Base-by-base conservation (phyloP, 2,329 filamentous ascomycete species). In the Davidsoniella australis region DNA sequence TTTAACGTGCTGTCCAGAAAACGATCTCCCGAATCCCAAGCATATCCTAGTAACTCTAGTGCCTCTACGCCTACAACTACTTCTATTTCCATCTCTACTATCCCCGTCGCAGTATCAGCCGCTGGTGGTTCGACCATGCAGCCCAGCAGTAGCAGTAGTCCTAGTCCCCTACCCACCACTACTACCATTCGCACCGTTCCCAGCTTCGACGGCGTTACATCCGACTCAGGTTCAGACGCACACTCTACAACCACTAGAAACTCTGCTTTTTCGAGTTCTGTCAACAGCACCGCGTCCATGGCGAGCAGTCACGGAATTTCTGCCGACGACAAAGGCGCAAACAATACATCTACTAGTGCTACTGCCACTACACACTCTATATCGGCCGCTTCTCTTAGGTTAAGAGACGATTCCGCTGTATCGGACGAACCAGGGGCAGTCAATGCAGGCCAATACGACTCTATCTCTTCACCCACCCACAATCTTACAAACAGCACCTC, bases 181-280 rank as follows among this genome's bases (percentile, higher is more conserved):
- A 49, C 45, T 66, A 76, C 73, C 26, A 78, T 78, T 54, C 72
- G 75, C 54, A 69, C 72, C 49, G 74, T 78, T 37, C 66, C 68
- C 38, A 76, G 71, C 62, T 69, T 71, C 58, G 73, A 77, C 59
- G 67, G 63, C 33, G 58, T 61, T 40, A 65, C 65, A 23, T 66
- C 62, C 53, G 66, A 69, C 49, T 69, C 69, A 40, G 67, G 66
- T 53, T 66, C 63, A 47, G 64, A 66, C 46, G 51, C 55, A 40
- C 54, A 50, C 40, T 58, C 62, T 20, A 45, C 48, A 29, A 50
- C 48, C 6, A 65, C 62, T 58, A 67, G 66, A 53, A 68, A 68
- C 56, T 76, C 72, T 51, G 66, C 63, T 53, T 71, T 76, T 55
- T 75, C 73, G 39, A 74, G 72, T 63, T 75, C 72, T 41, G 61